Conservation (phyloP, 2,329 filamentous ascomycete species). For the Fusarium sp. region DNA sequence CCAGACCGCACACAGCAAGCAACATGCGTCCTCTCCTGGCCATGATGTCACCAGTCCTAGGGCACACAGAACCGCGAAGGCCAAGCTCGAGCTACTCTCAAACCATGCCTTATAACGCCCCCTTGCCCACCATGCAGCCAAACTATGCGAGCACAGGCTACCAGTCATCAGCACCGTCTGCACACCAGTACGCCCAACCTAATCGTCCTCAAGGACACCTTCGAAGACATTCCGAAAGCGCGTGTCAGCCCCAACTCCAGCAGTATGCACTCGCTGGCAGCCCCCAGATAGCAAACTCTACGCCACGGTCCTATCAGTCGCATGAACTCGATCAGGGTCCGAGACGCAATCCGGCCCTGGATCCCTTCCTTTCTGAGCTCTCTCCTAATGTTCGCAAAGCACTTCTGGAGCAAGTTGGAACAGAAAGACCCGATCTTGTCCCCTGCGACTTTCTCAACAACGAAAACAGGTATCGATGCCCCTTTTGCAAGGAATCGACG, state of each 20-base stretch:
- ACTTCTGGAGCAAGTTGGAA: not conserved
- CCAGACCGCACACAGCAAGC: not conserved
- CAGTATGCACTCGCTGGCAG: not conserved
- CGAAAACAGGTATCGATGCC: not conserved
- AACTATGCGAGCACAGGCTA: not conserved
- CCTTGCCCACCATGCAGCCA: not conserved
- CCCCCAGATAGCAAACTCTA: not conserved
- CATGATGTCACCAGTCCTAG: not conserved
- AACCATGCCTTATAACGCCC: not conserved
- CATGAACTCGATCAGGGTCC: not conserved
- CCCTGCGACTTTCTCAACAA: slow-evolving; percentile 8
- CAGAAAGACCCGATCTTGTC: not conserved
- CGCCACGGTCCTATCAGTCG: not conserved
- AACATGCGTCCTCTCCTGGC: not conserved
- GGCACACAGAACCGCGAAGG: not conserved
- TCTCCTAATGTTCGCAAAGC: not conserved
- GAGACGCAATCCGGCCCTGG: not conserved
- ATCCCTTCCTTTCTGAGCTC: not conserved
- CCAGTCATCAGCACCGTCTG: not conserved
- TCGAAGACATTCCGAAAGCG: not conserved
- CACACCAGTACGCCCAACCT: not conserved
- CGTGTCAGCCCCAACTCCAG: not conserved
- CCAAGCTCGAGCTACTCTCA: not conserved
- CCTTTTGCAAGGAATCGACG: slow-evolving; percentile 1
- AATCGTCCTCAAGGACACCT: not conserved